Conservation (phyloP, 495 filamentous ascomycete genomes). For the Aspergillus saccharolyticus region DNA sequence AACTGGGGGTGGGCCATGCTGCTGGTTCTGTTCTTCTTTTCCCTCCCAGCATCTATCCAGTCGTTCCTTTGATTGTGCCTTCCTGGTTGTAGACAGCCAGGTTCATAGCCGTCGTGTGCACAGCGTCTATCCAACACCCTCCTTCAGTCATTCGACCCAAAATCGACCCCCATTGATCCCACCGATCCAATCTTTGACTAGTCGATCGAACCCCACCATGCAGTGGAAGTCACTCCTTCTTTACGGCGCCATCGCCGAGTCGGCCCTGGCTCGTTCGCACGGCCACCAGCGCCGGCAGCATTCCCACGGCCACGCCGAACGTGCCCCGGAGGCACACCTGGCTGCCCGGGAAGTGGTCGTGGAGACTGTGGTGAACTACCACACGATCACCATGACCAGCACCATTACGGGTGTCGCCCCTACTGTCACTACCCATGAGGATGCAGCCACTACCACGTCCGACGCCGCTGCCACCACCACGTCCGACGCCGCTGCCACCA, state of each 20-base stretch:
- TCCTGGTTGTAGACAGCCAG: background rate
- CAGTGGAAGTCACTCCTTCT: slow-evolving; percentile 26
- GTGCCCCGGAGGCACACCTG: slow-evolving; percentile 6
- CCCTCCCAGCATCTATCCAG: background rate
- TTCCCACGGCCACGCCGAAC: slow-evolving; percentile 11
- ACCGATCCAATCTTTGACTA: slow-evolving; percentile 8
- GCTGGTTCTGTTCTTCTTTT: background rate
- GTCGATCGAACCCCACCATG: slow-evolving; percentile 19
- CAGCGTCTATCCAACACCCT: background rate
- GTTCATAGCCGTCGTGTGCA: background rate
- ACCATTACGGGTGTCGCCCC: slow-evolving; percentile 15
- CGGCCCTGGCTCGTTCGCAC: slow-evolving; percentile 24
- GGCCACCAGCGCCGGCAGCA: slow-evolving; percentile 20
- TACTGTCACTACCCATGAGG: slow-evolving; percentile 9
- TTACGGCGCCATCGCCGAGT: slow-evolving; percentile 16
- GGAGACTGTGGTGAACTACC: slow-evolving; percentile 17
- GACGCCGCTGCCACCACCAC: slow-evolving; percentile 12
- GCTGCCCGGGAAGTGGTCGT: slow-evolving; percentile 9
- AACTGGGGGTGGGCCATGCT: background rate
- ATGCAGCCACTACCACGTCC: slow-evolving; percentile 9
- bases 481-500: background rate
- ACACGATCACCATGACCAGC: slow-evolving; percentile 24
- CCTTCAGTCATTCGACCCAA: slow-evolving; percentile 7
- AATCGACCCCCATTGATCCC: background rate
- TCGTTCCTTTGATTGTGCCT: slow-evolving; percentile 1